These are phyloP conservation scores for Exophiala sp. DNA, from an alignment of 2,329 filamentous ascomycete species.

Conservation along the genomic window DNA sequence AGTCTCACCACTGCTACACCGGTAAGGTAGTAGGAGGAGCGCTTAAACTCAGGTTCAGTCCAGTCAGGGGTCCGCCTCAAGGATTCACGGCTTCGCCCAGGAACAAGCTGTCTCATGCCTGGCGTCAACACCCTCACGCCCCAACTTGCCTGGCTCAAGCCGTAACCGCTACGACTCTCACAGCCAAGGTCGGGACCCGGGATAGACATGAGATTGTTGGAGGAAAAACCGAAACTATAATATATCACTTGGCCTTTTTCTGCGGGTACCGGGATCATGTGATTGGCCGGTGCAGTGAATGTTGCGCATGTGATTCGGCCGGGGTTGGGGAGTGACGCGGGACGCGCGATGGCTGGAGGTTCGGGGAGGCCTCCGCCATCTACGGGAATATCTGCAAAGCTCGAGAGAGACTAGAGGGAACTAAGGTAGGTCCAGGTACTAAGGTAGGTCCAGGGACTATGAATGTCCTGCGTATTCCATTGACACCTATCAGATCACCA, in stretches of 20 bases:
- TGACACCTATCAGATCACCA: no score
- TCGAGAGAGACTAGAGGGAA: no score
- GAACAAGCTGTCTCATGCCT: background rate
- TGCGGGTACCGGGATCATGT: background rate
- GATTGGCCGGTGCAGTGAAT: background rate
- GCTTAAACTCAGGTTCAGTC: background rate
- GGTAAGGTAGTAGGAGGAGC: background rate
- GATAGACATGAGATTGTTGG: constrained; percentile 3
- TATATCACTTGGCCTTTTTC: background rate
- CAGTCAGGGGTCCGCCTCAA: background rate
- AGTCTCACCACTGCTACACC: background rate
- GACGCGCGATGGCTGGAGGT: no score
- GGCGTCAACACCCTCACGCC: constrained; percentile 2
- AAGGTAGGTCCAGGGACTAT: no score
- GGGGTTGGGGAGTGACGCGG: no score
- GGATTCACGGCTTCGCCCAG: background rate
- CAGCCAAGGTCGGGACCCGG: constrained; percentile 1
- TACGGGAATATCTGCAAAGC: no score
- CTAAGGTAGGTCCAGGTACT: no score
- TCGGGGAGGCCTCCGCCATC: no score
- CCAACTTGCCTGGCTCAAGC: background rate
- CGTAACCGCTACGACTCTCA: background rate
- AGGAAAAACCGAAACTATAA: background rate
- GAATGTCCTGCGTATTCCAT: no score
- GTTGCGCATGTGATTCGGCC: no score